These are phyloP conservation scores for Ceratocystis colombiana DNA, from an alignment of 2,329 filamentous ascomycete genomes.

Conservation along the genomic window DNA sequence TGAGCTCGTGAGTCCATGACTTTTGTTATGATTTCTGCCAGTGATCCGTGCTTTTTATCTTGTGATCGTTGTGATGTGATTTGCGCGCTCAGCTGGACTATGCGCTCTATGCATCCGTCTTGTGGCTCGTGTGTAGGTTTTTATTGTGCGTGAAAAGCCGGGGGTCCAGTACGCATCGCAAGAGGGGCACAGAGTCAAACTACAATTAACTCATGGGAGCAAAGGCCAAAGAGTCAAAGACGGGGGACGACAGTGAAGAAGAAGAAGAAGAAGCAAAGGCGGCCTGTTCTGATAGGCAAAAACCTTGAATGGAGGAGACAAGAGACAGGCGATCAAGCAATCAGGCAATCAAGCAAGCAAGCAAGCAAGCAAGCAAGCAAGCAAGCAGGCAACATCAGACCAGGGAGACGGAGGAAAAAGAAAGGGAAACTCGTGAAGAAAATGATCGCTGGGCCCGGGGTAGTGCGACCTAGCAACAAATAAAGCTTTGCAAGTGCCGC, in stretches of 20 bases:
- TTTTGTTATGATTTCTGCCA: slow-evolving; percentile 6
- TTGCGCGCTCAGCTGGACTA: slow-evolving; percentile 8
- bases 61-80: slow-evolving; percentile 5
- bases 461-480: slow-evolving; percentile 8
- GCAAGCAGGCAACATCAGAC: not conserved
- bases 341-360: not conserved
- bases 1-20: slow-evolving; percentile 12
- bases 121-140: not conserved
- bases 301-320: not conserved
- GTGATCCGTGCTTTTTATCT: slow-evolving; percentile 10
- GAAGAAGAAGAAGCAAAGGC: no score
- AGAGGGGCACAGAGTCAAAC: not conserved
- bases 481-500: slow-evolving; percentile 6
- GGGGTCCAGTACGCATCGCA: not conserved
- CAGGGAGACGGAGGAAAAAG: not conserved
- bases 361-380: not conserved
- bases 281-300: not conserved
- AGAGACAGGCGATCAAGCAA: not conserved
- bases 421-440: slow-evolving; percentile 2
- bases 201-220: not conserved
- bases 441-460: slow-evolving; percentile 13
- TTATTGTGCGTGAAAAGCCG: not conserved
- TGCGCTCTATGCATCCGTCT: slow-evolving; percentile 3
- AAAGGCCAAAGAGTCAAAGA: not conserved
- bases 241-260: no score